Conservation (phyloP, 768 basidiomycete species). For the Hemileccinum rubropunctum region DNA sequence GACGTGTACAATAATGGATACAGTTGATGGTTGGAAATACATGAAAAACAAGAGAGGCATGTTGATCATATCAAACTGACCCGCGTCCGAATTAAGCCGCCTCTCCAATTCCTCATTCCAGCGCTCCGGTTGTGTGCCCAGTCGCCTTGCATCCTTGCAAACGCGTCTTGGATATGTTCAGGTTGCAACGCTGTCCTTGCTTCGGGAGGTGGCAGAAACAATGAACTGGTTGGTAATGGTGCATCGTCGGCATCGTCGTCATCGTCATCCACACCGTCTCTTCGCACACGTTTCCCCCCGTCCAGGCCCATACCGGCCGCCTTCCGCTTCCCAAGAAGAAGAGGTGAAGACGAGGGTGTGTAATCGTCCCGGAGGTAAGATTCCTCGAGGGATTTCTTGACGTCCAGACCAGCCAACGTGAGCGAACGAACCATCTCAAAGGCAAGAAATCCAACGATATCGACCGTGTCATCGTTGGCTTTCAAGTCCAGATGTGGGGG, state of each 20-base stretch:
- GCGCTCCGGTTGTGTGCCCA: slow-evolving; percentile 79
- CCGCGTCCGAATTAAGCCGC: slow-evolving; percentile 75
- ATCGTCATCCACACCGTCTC: slow-evolving; percentile 50
- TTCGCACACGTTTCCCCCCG: slow-evolving; percentile 44
- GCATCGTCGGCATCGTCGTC: slow-evolving; percentile 60
- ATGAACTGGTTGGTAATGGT: slow-evolving; percentile 61
- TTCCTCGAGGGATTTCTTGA: slow-evolving; percentile 78
- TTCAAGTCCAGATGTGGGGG: slow-evolving; percentile 84
- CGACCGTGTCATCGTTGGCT: slow-evolving; percentile 90
- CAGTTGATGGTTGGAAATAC: not conserved
- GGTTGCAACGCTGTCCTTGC: slow-evolving; percentile 75
- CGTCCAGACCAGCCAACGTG: slow-evolving; percentile 81
- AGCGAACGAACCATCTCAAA: slow-evolving; percentile 97
- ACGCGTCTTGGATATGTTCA: slow-evolving; percentile 90
- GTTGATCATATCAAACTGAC: slow-evolving; percentile 70
- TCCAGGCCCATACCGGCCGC: slow-evolving; percentile 45
- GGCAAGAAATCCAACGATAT: slow-evolving; percentile 94
- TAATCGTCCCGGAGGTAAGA: slow-evolving; percentile 66
- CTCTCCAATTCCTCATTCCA: slow-evolving; percentile 88
- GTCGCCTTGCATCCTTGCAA: slow-evolving; percentile 84
- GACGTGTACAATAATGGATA: not conserved
- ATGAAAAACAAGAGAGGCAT: not conserved
- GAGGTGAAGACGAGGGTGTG: slow-evolving; percentile 42
- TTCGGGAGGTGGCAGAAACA: slow-evolving; percentile 82
- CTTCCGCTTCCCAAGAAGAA: slow-evolving; percentile 71